These are phyloP conservation scores for Cruciata laevipes DNA, from an alignment of 257 asterid genomes.

Conservation along the genomic window DNA sequence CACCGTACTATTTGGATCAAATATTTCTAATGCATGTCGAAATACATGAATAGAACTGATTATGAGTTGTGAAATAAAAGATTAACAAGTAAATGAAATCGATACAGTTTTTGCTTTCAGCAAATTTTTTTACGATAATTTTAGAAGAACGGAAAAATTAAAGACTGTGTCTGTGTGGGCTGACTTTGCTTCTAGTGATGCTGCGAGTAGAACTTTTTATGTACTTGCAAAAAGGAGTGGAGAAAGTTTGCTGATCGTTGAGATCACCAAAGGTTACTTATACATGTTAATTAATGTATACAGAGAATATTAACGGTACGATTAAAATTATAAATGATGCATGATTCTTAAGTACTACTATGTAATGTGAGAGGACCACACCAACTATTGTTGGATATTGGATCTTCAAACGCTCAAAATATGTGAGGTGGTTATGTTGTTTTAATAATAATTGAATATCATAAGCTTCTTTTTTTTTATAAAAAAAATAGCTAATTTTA, in stretches of 20 bases:
- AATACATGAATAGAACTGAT: too few relatives aligned
- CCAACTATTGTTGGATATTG: slow-evolving; percentile 7
- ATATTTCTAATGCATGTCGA: too few relatives aligned
- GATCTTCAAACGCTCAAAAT: slow-evolving; percentile 7
- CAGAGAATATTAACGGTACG: background rate
- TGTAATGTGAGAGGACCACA: slow-evolving; percentile 41
- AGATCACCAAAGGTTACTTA: slow-evolving; percentile 43
- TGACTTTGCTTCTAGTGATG: slow-evolving; percentile 40
- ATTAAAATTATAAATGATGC: background rate
- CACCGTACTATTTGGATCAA: too few relatives aligned
- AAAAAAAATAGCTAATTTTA: too few relatives aligned
- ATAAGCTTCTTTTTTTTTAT: too few relatives aligned
- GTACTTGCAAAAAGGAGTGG: slow-evolving; percentile 23
- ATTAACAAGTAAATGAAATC: too few relatives aligned
- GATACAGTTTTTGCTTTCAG: too few relatives aligned
- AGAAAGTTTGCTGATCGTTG: slow-evolving; percentile 28
- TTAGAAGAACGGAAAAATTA: too few relatives aligned
- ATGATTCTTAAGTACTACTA: background rate
- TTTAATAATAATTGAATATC: too few relatives aligned
- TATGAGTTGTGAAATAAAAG: too few relatives aligned
- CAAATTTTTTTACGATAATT: background rate
- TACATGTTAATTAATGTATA: slow-evolving; percentile 4
- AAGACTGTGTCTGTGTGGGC: slow-evolving; percentile 33
- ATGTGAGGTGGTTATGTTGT: background rate
- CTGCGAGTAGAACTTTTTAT: slow-evolving; percentile 26